phyloP scores from a whole-genome alignment of 75 land plant species.

The Pinus tabuliformis region DNA sequence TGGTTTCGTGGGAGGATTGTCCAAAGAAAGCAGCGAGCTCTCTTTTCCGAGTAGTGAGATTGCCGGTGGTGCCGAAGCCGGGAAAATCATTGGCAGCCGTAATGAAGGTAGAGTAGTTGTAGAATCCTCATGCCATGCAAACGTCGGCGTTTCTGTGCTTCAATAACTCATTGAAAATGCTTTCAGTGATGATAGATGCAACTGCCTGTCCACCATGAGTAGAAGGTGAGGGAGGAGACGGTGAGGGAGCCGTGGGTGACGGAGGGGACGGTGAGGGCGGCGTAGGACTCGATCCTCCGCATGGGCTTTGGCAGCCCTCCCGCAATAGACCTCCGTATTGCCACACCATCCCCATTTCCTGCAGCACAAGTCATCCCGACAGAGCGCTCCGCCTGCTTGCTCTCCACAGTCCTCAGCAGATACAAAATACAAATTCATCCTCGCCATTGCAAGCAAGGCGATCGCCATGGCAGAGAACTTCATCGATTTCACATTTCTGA shows the following conservation, averaged over 20 bases:
- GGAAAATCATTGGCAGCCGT: conserved; percentile 10
- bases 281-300: neutral
- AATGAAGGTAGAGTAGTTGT: conserved; percentile 19
- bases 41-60: conserved; percentile 10
- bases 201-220: neutral
- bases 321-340: conserved; percentile 18
- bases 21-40: conserved; percentile 34
- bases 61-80: conserved; percentile 22
- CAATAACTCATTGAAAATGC: conserved; percentile 46
- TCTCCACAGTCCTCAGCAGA: no score
- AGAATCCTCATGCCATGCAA: neutral
- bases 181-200: conserved; percentile 7
- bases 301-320: conserved; percentile 33
- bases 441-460: no score
- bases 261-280: neutral
- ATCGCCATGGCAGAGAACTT: no score
- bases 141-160: conserved; percentile 18
- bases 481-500: no score
- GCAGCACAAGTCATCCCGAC: conserved; percentile 32
- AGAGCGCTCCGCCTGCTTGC: conserved; percentile 12
- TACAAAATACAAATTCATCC: no score
- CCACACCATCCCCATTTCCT: conserved; percentile 46
- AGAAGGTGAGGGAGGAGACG: no score
- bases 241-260: no score
- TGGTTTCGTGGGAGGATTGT: conserved; percentile 4